Percentiles rank a stretch among this genome's conserved stretches.
These are phyloP conservation scores for Jatropha multifida DNA, from an alignment of 441 rosid genomes.

Conservation along the genomic window DNA sequence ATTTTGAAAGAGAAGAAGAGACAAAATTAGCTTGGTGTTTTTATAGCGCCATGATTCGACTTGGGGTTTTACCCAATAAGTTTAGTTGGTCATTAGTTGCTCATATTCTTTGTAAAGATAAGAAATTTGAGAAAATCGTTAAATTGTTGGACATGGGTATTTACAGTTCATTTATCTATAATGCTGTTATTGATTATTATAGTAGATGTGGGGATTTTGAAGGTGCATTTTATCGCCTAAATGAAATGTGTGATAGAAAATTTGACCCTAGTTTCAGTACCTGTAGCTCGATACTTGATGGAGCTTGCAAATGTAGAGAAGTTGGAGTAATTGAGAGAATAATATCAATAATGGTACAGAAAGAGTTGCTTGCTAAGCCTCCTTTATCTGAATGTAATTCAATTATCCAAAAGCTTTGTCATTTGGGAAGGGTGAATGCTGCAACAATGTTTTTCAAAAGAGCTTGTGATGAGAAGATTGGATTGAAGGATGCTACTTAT, in stretches of 20 bases:
- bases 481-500: slow-evolving; percentile 40
- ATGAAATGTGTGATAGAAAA: slow-evolving; percentile 51
- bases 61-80: slow-evolving; percentile 37
- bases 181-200: slow-evolving; percentile 49
- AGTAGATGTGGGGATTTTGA: slow-evolving; percentile 49
- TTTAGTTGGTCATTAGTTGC: slow-evolving; percentile 53
- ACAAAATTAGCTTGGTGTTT: slow-evolving; percentile 49
- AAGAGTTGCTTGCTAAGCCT: slow-evolving; percentile 31
- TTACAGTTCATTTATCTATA: slow-evolving; percentile 47
- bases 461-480: slow-evolving; percentile 38
- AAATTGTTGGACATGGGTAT: slow-evolving; percentile 49
- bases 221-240: slow-evolving; percentile 41
- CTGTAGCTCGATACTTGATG: slow-evolving; percentile 61
- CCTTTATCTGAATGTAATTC: slow-evolving; percentile 26
- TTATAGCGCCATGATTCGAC: slow-evolving; percentile 51
- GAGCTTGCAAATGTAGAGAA: slow-evolving; percentile 51
- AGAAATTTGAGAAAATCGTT: slow-evolving; percentile 44
- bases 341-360: slow-evolving; percentile 41
- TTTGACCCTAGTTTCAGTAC: slow-evolving; percentile 43
- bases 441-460: slow-evolving; percentile 53
- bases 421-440: slow-evolving; percentile 52
- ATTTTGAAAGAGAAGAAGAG: slow-evolving; percentile 37
- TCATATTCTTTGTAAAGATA: slow-evolving; percentile 44
- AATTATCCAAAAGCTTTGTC: slow-evolving; percentile 54
- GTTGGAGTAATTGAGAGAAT: slow-evolving; percentile 42